Conservation (phyloP, 2,329 filamentous ascomycete genomes). For the Epichloe baconii region DNA sequence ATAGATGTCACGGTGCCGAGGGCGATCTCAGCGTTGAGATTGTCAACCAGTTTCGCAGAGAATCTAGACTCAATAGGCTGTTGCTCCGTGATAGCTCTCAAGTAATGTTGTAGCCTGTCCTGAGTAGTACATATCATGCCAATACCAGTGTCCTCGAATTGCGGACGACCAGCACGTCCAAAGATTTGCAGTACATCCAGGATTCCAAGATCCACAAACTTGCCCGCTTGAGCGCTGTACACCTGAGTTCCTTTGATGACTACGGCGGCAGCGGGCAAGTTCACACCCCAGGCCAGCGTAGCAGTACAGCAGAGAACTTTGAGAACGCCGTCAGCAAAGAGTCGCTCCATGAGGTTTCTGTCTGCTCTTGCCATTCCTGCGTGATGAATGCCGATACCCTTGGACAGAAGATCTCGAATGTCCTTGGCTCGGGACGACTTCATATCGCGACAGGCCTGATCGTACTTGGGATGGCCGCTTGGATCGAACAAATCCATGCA, state of each 20-base stretch:
- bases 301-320: slow-evolving; percentile 97
- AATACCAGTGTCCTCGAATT: slow-evolving; percentile 95
- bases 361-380: slow-evolving; percentile 93
- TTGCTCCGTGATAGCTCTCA: slow-evolving; percentile 87
- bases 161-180: slow-evolving; percentile 90
- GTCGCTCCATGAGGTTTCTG: slow-evolving; percentile 84
- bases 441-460: slow-evolving; percentile 69
- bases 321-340: slow-evolving; percentile 84
- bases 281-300: slow-evolving; percentile 96
- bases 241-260: slow-evolving; percentile 97
- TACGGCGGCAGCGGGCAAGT: slow-evolving; percentile 89
- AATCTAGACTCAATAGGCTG: slow-evolving; percentile 97
- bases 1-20: slow-evolving; percentile 93
- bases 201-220: slow-evolving; percentile 92
- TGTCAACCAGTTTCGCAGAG: slow-evolving; percentile 86
- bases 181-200: slow-evolving; percentile 97
- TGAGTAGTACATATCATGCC: slow-evolving; percentile 96
- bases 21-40: slow-evolving; percentile 88
- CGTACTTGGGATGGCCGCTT: slow-evolving; percentile 62
- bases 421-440: slow-evolving; percentile 77
- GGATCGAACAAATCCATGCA: slow-evolving; percentile 78
- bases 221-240: slow-evolving; percentile 91
- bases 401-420: slow-evolving; percentile 74
- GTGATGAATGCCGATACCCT: slow-evolving; percentile 90
- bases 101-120: slow-evolving; percentile 85